Evolutionary conservation across 2,329 filamentous ascomycete species (phyloP), one percentile per base, ranked within the genome.

Genomic region (Epichloe sylvatica): DNA sequence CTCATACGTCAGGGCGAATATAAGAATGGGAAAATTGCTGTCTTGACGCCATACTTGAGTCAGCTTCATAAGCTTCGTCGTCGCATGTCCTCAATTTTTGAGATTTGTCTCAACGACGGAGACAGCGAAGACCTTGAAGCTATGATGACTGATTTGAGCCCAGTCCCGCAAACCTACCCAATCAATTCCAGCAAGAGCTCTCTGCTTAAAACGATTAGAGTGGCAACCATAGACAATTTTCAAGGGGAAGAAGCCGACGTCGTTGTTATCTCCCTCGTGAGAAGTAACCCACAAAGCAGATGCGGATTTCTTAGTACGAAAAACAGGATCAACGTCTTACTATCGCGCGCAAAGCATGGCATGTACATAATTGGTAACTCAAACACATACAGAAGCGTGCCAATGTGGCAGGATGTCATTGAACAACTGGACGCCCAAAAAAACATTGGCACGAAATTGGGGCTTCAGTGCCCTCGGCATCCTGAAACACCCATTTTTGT

Each of bases 201-300:
- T 0, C 64, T 81, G 0, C 57, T 73, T 0, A 66, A 75, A 23
- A 68, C 67, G 1, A 60, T 84, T 3, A 66, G 77, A 4, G 62
- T 83, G 0, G 80, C 82, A 0, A 87, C 81, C 0, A 75, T 87
- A 0, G 82, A 86, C 60, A 89, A 88, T 54, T 89, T 86, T 49
- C 83, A 90, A 56, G 85, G 84, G 0, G 84, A 90, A 58, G 84
- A 90, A 57, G 80, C 79, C 2, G 81, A 85, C 47, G 67, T 90
- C 8, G 70, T 90, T 0, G 68, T 90, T 3, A 68, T 89, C 0
- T 85, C 81, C 0, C 67, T 90, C 0, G 83, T 87, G 0, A 75
- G 85, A 39, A 86, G 83, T 64, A 90, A 90, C 55, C 53, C 61
- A 0, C 56, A 73, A 7, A 66, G 64, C 8, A 75, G 72, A 5